phyloP scores from a whole-genome alignment of 352 stramenopile genomes.

The Globisporangium heterothallicum region DNA sequence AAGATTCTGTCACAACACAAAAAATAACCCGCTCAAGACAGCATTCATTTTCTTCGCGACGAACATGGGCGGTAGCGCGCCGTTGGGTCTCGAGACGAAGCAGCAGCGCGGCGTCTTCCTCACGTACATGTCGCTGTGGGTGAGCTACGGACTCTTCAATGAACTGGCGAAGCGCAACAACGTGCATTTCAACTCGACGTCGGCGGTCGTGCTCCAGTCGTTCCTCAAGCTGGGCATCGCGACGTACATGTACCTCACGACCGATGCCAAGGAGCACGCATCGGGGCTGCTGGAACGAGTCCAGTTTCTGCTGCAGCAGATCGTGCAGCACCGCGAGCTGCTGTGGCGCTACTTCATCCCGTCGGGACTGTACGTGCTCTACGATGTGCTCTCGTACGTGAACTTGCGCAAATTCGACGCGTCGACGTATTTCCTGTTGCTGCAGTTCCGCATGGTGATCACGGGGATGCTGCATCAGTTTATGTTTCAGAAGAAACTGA shows the following conservation, averaged over 20 bases:
- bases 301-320: slow-evolving; percentile 30
- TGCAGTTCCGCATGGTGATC: slow-evolving; percentile 79
- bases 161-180: slow-evolving; percentile 65
- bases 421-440: slow-evolving; percentile 70
- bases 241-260: slow-evolving; percentile 58
- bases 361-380: slow-evolving; percentile 70
- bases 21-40: not conserved
- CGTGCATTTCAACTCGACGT: slow-evolving; percentile 70
- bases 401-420: slow-evolving; percentile 72
- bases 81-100: slow-evolving; percentile 67
- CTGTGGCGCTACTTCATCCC: slow-evolving; percentile 72
- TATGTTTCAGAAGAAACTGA: slow-evolving; percentile 71
- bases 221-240: slow-evolving; percentile 67
- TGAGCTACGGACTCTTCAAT: slow-evolving; percentile 73
- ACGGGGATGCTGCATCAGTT: slow-evolving; percentile 71
- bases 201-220: slow-evolving; percentile 70
- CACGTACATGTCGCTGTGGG: slow-evolving; percentile 77
- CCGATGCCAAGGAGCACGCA: slow-evolving; percentile 28
- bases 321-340: slow-evolving; percentile 33
- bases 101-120: slow-evolving; percentile 70
- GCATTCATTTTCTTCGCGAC: not conserved
- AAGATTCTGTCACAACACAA: not conserved
- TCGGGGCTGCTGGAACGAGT: slow-evolving; percentile 20
- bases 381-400: slow-evolving; percentile 82
- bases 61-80: slow-evolving; percentile 37